Base-by-base conservation (phyloP, 371 early-diverging fungal species). In the Choanephora cucurbitarum region DNA sequence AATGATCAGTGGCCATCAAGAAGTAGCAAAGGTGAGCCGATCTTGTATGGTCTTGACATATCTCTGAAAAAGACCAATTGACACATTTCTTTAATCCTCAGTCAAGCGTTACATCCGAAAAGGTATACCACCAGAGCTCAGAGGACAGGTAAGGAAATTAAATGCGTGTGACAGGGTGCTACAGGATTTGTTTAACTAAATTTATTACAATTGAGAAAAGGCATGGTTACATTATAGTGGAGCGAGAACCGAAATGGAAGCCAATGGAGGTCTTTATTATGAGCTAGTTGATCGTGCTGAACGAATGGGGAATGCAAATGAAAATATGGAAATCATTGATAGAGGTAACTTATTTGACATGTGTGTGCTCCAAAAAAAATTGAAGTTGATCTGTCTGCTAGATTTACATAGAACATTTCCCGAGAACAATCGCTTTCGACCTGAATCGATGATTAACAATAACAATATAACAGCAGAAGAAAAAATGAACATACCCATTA, bases 331-430 rank as follows among this genome's bases (percentile, higher is more conserved):
- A 32, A 80, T 88, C 21, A 88, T 93, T 49, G 91, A 91, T 57
- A 73, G 90, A 77, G 72, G 72, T 72, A 58, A 18, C n/a, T 22
- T 15, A 15, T 9, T 11, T 44, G 17, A 46, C 21, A 55, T 19
- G 28, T 13, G 24, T 3, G 17, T 43, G n/a, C n/a, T n/a, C n/a
- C n/a, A n/a, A n/a, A n/a, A n/a, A n/a, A n/a, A n/a, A n/a, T n/a
- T n/a, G n/a, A n/a, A n/a, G n/a, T 1, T 31, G 22, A 17, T 23
- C 8, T 45, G 19, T 21, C 28, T 17, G 5, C 41, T 19, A 67
- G 93, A 93, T 67, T 70, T 93, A n/a, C 89, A 91, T 61, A 81
- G 94, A 23, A 93, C 93, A 31, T 91, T 90, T 62, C 91, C 91
- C 5, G 89, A 89, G 49, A 90, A 88, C 47, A 79, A 79, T 44